A percentile compares a stretch with the other conserved stretches of the same genome.
phyloP scores from a whole-genome alignment of 306 rosid species.

The Medicago ruthenica region DNA sequence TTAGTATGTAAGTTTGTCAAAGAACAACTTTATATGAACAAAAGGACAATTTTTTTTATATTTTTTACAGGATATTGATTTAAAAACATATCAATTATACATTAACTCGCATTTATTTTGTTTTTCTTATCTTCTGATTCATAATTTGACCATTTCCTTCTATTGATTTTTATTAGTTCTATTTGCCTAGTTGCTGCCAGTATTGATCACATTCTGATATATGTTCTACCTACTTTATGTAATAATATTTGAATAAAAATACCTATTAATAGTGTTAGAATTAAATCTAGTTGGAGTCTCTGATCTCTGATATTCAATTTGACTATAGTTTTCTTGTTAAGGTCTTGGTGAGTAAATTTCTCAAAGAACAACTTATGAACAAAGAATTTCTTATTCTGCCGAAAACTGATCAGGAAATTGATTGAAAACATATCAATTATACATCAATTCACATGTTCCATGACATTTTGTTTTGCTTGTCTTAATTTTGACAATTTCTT shows the following conservation, averaged over 20 bases:
- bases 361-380: no score
- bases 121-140: constrained; percentile 25
- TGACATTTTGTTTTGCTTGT: neutral
- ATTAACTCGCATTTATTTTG: neutral
- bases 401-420: no score
- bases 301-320: no score
- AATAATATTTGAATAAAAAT: no score
- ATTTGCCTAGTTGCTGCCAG: constrained; percentile 12
- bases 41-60: neutral
- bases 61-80: constrained; percentile 2
- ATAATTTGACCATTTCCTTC: constrained; percentile 10
- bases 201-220: constrained; percentile 24
- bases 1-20: neutral
- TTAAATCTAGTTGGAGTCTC: no score
- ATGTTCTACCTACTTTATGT: neutral
- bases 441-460: no score
- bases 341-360: no score
- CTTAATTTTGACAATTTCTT: constrained; percentile 10
- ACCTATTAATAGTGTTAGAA: no score
- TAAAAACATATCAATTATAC: constrained; percentile 1
- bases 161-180: neutral
- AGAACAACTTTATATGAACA: neutral
- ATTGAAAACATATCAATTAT: no score
- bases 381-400: no score
- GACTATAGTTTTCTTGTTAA: no score